Percentiles rank a stretch among this genome's conserved stretches.
Conservation (phyloP, 805 yeast genomes). For the Barnettozyma botsteinii region DNA sequence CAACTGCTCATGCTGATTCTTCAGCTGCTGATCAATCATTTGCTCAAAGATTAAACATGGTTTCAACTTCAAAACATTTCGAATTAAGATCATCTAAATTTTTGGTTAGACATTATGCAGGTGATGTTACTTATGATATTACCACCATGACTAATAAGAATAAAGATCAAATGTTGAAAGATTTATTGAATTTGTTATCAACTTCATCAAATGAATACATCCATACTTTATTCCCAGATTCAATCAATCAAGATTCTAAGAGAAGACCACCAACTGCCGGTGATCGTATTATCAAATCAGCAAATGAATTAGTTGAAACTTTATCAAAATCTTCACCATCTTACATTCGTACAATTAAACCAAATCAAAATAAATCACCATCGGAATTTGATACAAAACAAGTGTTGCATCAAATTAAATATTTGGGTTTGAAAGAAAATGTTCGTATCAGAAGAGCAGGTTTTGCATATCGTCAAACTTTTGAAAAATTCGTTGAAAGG, state of each 20-base stretch:
- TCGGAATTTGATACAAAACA: conserved; percentile 82
- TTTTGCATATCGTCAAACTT: conserved; percentile 94
- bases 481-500: conserved; percentile 92
- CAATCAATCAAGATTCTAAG: conserved; percentile 59
- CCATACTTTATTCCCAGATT: conserved; percentile 53
- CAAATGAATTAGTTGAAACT: conserved; percentile 85
- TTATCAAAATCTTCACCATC: conserved; percentile 90
- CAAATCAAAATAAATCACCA: conserved; percentile 90
- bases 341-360: conserved; percentile 95
- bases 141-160: conserved; percentile 92
- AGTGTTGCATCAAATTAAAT: conserved; percentile 92
- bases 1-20: conserved; percentile 98
- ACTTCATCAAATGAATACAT: conserved; percentile 67
- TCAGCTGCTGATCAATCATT: conserved; percentile 95
- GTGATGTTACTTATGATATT: conserved; percentile 93
- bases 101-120: conserved; percentile 93
- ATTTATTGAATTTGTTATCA: conserved; percentile 70
- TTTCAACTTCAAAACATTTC: conserved; percentile 77
- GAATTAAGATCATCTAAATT: conserved; percentile 85
- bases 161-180: conserved; percentile 89
- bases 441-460: conserved; percentile 98
- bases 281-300: conserved; percentile 88
- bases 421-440: conserved; percentile 92
- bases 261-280: conserved; percentile 94
- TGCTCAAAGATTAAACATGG: conserved; percentile 83